A percentile compares a stretch with the other conserved stretches of the same genome.
Evolutionary conservation across 2,329 filamentous ascomycete species (phyloP).

Genomic region (Myotisia sp.): DNA sequence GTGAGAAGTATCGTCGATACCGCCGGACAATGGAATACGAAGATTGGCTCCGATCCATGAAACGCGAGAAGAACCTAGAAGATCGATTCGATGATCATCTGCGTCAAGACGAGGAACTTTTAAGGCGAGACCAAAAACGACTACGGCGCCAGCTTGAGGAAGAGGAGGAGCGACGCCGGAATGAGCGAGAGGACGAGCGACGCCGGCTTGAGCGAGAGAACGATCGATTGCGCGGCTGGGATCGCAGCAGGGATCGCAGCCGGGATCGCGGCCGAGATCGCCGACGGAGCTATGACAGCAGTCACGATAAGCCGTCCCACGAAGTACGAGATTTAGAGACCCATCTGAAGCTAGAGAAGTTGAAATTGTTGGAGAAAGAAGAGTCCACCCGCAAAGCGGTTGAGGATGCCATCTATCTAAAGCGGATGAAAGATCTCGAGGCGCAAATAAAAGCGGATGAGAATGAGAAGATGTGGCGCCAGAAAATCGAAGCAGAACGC

Average conservation of each 20-base stretch:
- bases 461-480: constrained; percentile 33
- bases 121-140: constrained; percentile 1
- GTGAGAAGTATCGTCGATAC: background rate
- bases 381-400: constrained; percentile 12
- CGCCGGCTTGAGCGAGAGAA: background rate
- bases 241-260: background rate
- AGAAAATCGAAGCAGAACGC: constrained; percentile 20
- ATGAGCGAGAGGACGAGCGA: constrained; percentile 4
- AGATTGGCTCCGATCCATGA: no score
- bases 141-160: background rate
- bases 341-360: constrained; percentile 21
- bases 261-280: background rate
- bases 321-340: constrained; percentile 15
- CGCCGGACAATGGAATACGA: constrained; percentile 12
- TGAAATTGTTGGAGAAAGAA: constrained; percentile 21
- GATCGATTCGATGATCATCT: no score
- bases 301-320: constrained; percentile 8
- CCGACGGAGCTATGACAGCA: background rate
- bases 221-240: background rate
- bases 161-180: background rate
- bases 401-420: constrained; percentile 14
- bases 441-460: constrained; percentile 28
- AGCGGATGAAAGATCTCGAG: constrained; percentile 17
- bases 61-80: constrained; percentile 2
- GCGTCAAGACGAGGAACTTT: no score